phyloP scores from a whole-genome alignment of 495 filamentous ascomycete species.

The Beverwykella pulmonaria region DNA sequence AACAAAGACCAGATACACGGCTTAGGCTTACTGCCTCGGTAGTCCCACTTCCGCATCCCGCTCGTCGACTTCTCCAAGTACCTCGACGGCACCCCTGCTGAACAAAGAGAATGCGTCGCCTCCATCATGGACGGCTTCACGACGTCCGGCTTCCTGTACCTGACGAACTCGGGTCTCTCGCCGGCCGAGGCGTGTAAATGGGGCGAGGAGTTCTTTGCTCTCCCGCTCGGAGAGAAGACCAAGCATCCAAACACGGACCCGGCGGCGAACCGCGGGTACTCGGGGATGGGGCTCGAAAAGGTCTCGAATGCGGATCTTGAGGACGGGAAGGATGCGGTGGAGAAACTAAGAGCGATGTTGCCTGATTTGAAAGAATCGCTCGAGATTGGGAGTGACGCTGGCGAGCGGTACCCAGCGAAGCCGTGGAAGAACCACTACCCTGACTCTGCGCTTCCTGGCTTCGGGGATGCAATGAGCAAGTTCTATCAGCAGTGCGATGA shows the following conservation, averaged over 20 bases:
- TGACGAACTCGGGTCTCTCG: constrained; percentile 6
- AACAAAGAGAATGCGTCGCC: constrained; percentile 9
- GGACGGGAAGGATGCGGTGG: constrained; percentile 2
- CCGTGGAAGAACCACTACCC: constrained; percentile 16
- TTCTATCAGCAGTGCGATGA: constrained; percentile 15
- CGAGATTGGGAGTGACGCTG: constrained; percentile 22
- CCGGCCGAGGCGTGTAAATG: constrained; percentile 10
- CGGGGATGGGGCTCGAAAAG: constrained; percentile 18
- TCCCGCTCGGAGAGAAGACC: constrained; percentile 5
- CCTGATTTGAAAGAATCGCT: constrained; percentile 18
- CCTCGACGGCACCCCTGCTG: constrained; percentile 5
- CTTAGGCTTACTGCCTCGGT: constrained; percentile 3
- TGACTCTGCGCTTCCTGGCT: constrained; percentile 6
- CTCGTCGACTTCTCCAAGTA: constrained; percentile 19
- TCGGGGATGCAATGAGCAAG: constrained; percentile 6
- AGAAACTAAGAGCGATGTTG: constrained; percentile 5
- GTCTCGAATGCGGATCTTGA: constrained; percentile 11
- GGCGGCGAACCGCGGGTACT: constrained; percentile 61
- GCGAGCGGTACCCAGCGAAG: not conserved
- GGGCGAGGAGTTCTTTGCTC: constrained; percentile 5
- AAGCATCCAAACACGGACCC: constrained; percentile 15
- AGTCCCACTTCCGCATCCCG: constrained; percentile 5
- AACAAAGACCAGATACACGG: not conserved
- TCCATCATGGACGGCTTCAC: constrained; percentile 17
- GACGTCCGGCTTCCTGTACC: constrained; percentile 20